Evolutionary conservation across 2,329 filamentous ascomycete genomes (phyloP).

Genomic region (Remersonia thermophila): DNA sequence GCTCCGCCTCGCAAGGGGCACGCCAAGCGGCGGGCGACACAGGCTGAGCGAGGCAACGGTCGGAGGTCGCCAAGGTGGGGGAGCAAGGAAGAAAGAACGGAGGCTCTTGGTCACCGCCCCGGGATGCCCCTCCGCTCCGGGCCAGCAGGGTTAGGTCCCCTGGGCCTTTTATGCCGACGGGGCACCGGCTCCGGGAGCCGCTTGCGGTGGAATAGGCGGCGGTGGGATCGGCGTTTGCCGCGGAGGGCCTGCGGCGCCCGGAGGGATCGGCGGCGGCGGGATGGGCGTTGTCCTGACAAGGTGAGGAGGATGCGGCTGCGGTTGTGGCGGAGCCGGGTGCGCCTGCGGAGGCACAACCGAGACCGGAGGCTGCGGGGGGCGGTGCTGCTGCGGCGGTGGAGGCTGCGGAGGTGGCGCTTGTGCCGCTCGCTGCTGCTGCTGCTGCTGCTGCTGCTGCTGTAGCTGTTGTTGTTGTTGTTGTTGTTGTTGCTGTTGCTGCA

Average conservation of each 20-base stretch:
- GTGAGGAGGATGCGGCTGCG: slow-evolving; percentile 4
- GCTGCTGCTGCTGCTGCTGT: slow-evolving; percentile 2
- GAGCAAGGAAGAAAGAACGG: too few species aligned
- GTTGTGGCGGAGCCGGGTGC: slow-evolving; percentile 2
- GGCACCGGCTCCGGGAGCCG: not conserved
- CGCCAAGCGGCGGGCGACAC: too few species aligned
- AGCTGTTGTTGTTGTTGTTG: slow-evolving; percentile 3
- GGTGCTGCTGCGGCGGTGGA: slow-evolving; percentile 1
- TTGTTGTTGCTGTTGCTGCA: slow-evolving; percentile 3
- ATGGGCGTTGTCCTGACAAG: slow-evolving; percentile 15
- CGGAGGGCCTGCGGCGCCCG: slow-evolving; percentile 7
- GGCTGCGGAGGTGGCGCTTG: slow-evolving; percentile 2
- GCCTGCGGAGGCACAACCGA: not conserved
- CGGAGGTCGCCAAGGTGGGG: too few species aligned
- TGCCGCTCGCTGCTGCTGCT: slow-evolving; percentile 1
- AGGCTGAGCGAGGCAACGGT: too few species aligned
- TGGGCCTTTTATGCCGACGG: too few species aligned
- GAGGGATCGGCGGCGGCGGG: slow-evolving; percentile 17
- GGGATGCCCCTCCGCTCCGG: too few species aligned
- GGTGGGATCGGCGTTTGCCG: slow-evolving; percentile 20
- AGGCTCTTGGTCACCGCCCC: too few species aligned
- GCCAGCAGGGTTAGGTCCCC: too few species aligned
- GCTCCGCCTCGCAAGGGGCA: too few species aligned
- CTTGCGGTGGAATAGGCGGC: slow-evolving; percentile 16
- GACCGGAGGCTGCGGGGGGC: slow-evolving; percentile 3